A percentile compares a stretch with the other conserved stretches of the same genome.
phyloP scores from a whole-genome alignment of 352 stramenopile species.

The Phytopythium mirpurense region DNA sequence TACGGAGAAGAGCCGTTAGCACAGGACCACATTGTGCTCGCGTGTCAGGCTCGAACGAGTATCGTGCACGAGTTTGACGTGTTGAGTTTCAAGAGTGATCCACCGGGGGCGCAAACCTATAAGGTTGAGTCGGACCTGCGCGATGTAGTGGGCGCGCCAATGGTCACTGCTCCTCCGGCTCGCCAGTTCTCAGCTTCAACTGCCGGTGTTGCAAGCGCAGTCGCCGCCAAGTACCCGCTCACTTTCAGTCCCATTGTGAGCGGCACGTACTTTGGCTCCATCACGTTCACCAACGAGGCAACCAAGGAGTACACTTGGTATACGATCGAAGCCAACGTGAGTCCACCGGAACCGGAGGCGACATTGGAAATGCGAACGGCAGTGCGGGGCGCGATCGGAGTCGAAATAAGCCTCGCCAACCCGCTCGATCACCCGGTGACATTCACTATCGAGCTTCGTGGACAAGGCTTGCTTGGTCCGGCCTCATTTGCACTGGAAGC shows the following conservation, averaged over 20 bases:
- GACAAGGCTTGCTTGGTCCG: slow-evolving; percentile 83
- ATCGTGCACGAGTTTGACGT: slow-evolving; percentile 76
- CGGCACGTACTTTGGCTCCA: slow-evolving; percentile 89
- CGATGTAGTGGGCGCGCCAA: slow-evolving; percentile 70
- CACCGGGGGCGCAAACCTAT: slow-evolving; percentile 43
- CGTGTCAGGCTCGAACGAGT: slow-evolving; percentile 85
- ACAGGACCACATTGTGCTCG: slow-evolving; percentile 82
- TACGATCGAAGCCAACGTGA: slow-evolving; percentile 87
- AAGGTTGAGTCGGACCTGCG: slow-evolving; percentile 92
- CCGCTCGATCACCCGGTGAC: slow-evolving; percentile 76
- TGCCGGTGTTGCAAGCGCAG: slow-evolving; percentile 7
- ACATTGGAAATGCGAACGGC: slow-evolving; percentile 81
- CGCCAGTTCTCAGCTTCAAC: neutral
- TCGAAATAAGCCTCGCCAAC: slow-evolving; percentile 90
- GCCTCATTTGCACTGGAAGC: slow-evolving; percentile 65
- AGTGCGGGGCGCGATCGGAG: slow-evolving; percentile 78
- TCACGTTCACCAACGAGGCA: slow-evolving; percentile 88
- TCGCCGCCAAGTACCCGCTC: slow-evolving; percentile 61
- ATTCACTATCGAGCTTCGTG: slow-evolving; percentile 85
- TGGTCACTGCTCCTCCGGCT: slow-evolving; percentile 31
- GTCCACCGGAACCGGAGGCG: slow-evolving; percentile 61
- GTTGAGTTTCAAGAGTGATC: slow-evolving; percentile 42
- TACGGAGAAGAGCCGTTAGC: slow-evolving; percentile 88
- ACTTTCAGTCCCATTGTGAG: slow-evolving; percentile 87
- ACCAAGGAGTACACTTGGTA: slow-evolving; percentile 91